phyloP scores from a whole-genome alignment of 2,329 filamentous ascomycete species.

The Chalaropsis ovoidea region DNA sequence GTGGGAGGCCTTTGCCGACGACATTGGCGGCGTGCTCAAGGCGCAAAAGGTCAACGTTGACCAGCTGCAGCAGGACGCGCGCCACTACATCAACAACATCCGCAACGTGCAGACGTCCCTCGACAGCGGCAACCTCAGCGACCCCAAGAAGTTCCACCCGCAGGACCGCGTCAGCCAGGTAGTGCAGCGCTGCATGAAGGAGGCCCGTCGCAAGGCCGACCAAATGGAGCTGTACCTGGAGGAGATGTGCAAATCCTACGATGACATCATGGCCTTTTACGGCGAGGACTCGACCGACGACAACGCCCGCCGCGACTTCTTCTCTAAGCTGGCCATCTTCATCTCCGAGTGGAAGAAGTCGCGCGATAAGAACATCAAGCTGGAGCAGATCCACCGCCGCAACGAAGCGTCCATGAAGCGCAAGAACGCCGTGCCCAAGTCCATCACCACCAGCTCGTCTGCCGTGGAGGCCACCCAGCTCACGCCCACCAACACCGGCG shows the following conservation, averaged over 20 bases:
- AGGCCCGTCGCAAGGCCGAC: constrained; percentile 87
- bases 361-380: constrained; percentile 73
- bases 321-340: constrained; percentile 83
- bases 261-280: constrained; percentile 52
- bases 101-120: constrained; percentile 86
- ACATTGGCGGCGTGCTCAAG: constrained; percentile 68
- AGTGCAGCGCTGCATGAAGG: constrained; percentile 91
- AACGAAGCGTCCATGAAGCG: constrained; percentile 90
- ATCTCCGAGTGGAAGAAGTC: constrained; percentile 94
- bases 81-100: constrained; percentile 88
- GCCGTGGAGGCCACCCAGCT: constrained; percentile 38
- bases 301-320: constrained; percentile 89
- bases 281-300: constrained; percentile 89
- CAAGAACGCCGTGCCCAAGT: constrained; percentile 64
- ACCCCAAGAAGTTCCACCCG: constrained; percentile 95
- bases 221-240: constrained; percentile 90
- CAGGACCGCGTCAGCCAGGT: constrained; percentile 89
- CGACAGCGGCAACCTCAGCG: constrained; percentile 86
- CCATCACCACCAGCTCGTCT: constrained; percentile 36
- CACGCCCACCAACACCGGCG: constrained; percentile 67
- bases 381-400: constrained; percentile 72
- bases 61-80: constrained; percentile 76
- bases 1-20: constrained; percentile 79
- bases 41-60: constrained; percentile 92
- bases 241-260: constrained; percentile 58